These are phyloP conservation scores for Gonium pectorale DNA, from an alignment of 139 green algal species.

Conservation along the genomic window DNA sequence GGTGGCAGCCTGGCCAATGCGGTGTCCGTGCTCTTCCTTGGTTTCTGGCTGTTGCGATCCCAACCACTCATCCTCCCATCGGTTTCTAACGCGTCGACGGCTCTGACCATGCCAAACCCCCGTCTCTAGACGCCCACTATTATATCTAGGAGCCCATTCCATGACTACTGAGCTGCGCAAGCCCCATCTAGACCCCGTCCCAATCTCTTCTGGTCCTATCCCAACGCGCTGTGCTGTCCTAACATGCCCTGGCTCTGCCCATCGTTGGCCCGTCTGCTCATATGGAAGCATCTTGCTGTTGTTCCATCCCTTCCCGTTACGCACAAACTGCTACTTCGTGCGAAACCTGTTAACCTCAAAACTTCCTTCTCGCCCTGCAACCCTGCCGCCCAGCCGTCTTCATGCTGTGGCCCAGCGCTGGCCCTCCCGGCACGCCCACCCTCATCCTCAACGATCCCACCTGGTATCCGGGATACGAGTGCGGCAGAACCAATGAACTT, in stretches of 20 bases:
- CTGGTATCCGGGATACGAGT: neutral
- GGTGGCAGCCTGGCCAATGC: neutral
- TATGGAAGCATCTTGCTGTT: too few species aligned
- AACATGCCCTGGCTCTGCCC: too few species aligned
- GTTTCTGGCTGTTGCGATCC: too few species aligned
- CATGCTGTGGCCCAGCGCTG: conserved; percentile 13
- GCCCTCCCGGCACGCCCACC: conserved; percentile 2
- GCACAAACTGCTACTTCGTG: neutral
- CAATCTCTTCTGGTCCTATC: too few species aligned
- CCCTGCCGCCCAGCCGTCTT: conserved; percentile 8
- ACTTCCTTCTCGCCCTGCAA: neutral
- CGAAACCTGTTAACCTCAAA: neutral
- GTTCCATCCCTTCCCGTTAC: neutral
- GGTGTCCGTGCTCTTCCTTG: neutral
- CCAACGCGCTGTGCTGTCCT: too few species aligned
- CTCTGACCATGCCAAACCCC: too few species aligned
- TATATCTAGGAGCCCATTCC: too few species aligned
- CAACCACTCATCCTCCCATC: too few species aligned
- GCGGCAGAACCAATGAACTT: neutral
- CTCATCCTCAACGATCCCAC: neutral
- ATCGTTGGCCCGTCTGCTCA: neutral
- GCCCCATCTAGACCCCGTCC: too few species aligned
- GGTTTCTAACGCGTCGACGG: too few species aligned
- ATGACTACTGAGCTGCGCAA: too few species aligned
- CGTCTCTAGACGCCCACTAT: too few species aligned